phyloP scores from a whole-genome alignment of 108 stramenopile genomes.

The Discostella stelligeroides region DNA sequence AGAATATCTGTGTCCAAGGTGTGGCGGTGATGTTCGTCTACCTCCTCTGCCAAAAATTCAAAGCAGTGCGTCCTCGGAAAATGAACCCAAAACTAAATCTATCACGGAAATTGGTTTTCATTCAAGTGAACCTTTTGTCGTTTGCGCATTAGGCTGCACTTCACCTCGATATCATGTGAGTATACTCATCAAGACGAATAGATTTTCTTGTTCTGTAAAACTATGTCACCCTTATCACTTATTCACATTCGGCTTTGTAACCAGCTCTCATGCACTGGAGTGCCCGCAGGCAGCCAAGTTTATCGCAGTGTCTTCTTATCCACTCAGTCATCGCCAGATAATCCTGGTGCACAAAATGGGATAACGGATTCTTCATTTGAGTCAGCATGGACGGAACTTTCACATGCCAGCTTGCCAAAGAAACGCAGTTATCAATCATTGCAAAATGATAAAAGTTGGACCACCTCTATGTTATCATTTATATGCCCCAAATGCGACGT shows the following conservation, averaged over 20 bases:
- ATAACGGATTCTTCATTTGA: conserved; percentile 2
- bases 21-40: conserved; percentile 12
- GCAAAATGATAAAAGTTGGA: conserved; percentile 24
- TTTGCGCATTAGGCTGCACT: conserved; percentile 17
- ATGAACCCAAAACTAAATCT: not conserved
- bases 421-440: conserved; percentile 9
- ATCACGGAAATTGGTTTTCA: not conserved
- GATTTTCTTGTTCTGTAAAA: not conserved
- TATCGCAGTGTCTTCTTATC: conserved; percentile 14
- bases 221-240: not conserved
- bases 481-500: conserved; percentile 49
- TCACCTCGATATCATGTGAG: conserved; percentile 36
- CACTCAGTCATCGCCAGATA: not conserved
- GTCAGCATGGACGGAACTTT: conserved; percentile 7
- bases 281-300: conserved; percentile 28
- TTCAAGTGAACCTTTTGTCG: conserved; percentile 1
- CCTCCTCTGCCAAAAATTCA: conserved; percentile 19
- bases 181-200: too few species aligned
- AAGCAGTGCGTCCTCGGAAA: not conserved
- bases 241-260: not conserved
- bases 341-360: not conserved
- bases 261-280: conserved; percentile 14
- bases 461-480: conserved; percentile 27
- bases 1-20: conserved; percentile 15
- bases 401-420: not conserved